phyloP scores from a whole-genome alignment of 2,329 filamentous ascomycete genomes.

The Fusarium redolens region DNA sequence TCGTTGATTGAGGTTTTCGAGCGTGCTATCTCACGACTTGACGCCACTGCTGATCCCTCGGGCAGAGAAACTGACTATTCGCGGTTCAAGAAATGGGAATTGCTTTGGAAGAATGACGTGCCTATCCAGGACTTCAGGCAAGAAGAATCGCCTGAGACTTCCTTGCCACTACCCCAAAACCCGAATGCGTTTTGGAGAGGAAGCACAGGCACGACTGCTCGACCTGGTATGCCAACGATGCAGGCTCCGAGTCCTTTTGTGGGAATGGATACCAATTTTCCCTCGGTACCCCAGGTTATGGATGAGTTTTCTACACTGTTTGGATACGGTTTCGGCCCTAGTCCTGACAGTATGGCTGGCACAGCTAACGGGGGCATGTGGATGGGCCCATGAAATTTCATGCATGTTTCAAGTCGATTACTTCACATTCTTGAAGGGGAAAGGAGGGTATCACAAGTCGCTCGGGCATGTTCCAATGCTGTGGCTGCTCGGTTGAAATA shows the following conservation, averaged over 20 bases:
- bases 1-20: conserved; percentile 66
- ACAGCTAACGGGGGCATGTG: conserved; percentile 42
- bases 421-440: background rate
- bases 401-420: background rate
- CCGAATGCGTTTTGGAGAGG: conserved; percentile 40
- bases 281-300: conserved; percentile 53
- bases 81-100: conserved; percentile 63
- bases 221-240: conserved; percentile 42
- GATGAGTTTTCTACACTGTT: conserved; percentile 52
- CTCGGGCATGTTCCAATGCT: background rate
- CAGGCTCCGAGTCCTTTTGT: conserved; percentile 51
- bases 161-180: conserved; percentile 40
- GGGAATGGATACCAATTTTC: conserved; percentile 52
- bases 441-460: conserved; percentile 13
- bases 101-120: conserved; percentile 57
- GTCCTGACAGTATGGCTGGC: conserved; percentile 44
- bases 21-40: conserved; percentile 58
- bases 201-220: conserved; percentile 33
- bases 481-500: background rate
- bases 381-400: conserved; percentile 43
- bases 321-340: conserved; percentile 48
- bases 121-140: conserved; percentile 43
- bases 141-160: conserved; percentile 41
- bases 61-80: conserved; percentile 61
- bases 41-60: conserved; percentile 54